These are phyloP conservation scores for Tanacetum coccineum DNA, from an alignment of 129 eudicot species.

Conservation along the genomic window DNA sequence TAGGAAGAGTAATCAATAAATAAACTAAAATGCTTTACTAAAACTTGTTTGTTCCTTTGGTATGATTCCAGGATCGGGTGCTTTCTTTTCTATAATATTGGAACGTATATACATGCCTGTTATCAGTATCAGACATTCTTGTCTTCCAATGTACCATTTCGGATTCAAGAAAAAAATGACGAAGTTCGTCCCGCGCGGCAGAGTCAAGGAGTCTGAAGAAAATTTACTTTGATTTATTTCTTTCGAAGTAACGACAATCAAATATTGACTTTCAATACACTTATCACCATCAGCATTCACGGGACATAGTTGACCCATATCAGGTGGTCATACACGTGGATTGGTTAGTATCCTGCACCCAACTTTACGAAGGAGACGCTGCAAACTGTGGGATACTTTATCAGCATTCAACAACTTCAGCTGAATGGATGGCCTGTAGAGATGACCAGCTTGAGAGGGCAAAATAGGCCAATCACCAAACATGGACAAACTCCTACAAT, in stretches of 20 bases:
- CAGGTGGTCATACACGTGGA: constrained; percentile 65
- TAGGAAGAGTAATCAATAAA: too few species aligned
- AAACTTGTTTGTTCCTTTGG: too few species aligned
- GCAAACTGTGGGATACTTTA: constrained; percentile 59
- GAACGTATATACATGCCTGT: constrained; percentile 65
- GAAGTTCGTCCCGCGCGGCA: constrained; percentile 77
- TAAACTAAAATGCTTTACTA: too few species aligned
- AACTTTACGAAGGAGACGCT: constrained; percentile 50
- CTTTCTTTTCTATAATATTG: too few species aligned
- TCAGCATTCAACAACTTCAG: constrained; percentile 64
- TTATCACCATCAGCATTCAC: constrained; percentile 58
- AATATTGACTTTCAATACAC: constrained; percentile 71
- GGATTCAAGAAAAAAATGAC: constrained; percentile 79
- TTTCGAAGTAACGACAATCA: constrained; percentile 55
- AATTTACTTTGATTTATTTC: constrained; percentile 25
- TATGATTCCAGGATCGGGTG: too few species aligned
- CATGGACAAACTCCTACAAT: constrained; percentile 51
- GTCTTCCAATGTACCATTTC: constrained; percentile 75
- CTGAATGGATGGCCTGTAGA: constrained; percentile 61
- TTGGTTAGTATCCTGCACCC: constrained; percentile 72
- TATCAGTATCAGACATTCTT: constrained; percentile 65
- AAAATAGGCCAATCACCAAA: constrained; percentile 94
- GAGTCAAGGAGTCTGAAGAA: constrained; percentile 51
- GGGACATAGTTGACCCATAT: constrained; percentile 58
- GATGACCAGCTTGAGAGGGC: constrained; percentile 76